Conservation (phyloP, 257 asterid genomes). For the Voacanga thouarsii region DNA sequence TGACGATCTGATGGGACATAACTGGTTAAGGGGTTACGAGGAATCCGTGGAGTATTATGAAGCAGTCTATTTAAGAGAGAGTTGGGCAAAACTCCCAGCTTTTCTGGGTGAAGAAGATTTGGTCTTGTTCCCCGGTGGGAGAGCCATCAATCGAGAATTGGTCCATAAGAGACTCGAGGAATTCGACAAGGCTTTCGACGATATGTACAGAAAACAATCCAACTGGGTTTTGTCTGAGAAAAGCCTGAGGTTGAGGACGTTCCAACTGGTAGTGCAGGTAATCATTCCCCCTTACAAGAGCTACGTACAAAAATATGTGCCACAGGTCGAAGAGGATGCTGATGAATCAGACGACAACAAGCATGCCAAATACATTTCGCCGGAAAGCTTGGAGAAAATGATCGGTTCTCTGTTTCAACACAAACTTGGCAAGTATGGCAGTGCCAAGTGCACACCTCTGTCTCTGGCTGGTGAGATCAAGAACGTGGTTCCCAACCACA, state of each 20-base stretch:
- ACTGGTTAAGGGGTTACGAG: slow-evolving; percentile 55
- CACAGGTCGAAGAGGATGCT: slow-evolving; percentile 40
- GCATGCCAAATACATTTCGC: slow-evolving; percentile 32
- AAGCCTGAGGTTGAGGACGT: slow-evolving; percentile 43
- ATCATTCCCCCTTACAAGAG: slow-evolving; percentile 55
- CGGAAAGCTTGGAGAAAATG: slow-evolving; percentile 42
- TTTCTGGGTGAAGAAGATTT: slow-evolving; percentile 55
- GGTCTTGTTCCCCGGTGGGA: slow-evolving; percentile 67
- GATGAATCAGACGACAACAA: slow-evolving; percentile 18
- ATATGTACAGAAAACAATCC: slow-evolving; percentile 52
- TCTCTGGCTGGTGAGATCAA: slow-evolving; percentile 30
- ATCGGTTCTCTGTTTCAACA: slow-evolving; percentile 54
- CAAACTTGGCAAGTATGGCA: slow-evolving; percentile 36
- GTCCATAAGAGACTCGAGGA: slow-evolving; percentile 46
- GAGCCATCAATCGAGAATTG: slow-evolving; percentile 61
- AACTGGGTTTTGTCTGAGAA: slow-evolving; percentile 58
- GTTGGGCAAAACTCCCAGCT: slow-evolving; percentile 66
- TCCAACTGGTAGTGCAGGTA: slow-evolving; percentile 43
- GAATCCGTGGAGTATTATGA: slow-evolving; percentile 47
- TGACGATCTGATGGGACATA: slow-evolving; percentile 63
- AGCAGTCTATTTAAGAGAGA: slow-evolving; percentile 50
- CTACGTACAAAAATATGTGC: slow-evolving; percentile 45
- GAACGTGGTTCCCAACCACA: slow-evolving; percentile 30
- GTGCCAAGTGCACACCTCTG: slow-evolving; percentile 46
- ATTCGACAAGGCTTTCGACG: slow-evolving; percentile 62